Percentiles rank a stretch among this genome's conserved stretches.
phyloP scores from a whole-genome alignment of 768 basidiomycete genomes.

The Leccinellum albellum region DNA sequence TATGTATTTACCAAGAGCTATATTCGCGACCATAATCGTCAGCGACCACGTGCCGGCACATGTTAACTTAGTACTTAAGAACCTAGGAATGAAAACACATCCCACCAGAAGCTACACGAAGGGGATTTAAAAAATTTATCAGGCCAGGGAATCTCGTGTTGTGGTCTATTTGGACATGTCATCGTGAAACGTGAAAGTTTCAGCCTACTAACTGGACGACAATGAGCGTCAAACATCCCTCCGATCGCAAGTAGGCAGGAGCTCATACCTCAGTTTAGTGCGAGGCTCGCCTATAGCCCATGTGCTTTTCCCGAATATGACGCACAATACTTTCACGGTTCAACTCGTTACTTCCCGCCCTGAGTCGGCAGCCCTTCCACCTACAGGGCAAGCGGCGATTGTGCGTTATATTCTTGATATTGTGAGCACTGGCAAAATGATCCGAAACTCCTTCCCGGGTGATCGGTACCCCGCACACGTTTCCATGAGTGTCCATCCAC shows the following conservation, averaged over 20 bases:
- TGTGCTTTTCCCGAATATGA: conserved; percentile 14
- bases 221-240: background rate
- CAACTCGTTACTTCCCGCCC: background rate
- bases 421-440: conserved; percentile 11
- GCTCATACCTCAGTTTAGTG: background rate
- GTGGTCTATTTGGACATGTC: background rate
- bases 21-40: background rate
- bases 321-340: conserved; percentile 18
- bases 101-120: background rate
- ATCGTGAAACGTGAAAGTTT: no score
- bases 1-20: background rate
- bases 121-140: background rate
- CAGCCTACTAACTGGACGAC: no score
- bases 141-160: no score
- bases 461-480: background rate
- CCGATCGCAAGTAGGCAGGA: background rate
- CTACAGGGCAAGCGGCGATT: background rate
- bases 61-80: no score
- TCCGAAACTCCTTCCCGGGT: background rate
- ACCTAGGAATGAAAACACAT: no score
- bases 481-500: conserved; percentile 5
- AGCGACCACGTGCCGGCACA: background rate
- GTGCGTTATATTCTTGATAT: background rate
- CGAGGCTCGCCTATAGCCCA: conserved; percentile 6
- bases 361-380: conserved; percentile 10